Conservation (phyloP, 148 eudicot species). For the Rhododendron vialii region DNA sequence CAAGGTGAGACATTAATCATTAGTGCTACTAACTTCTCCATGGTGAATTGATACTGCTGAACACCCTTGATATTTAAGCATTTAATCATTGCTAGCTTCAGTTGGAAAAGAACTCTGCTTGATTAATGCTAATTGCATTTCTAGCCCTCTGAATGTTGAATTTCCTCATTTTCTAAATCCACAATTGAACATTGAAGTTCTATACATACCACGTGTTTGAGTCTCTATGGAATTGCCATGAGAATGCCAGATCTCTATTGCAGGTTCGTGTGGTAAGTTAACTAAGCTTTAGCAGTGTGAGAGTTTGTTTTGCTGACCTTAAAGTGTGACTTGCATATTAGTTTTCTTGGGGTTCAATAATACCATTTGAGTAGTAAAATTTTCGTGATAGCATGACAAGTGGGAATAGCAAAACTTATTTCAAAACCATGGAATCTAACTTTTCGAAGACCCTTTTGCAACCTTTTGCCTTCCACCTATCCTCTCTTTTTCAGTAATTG, state of each 20-base stretch:
- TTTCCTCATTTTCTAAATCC: neutral
- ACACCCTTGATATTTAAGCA: neutral
- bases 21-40: neutral
- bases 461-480: neutral
- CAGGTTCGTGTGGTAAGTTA: neutral
- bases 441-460: neutral
- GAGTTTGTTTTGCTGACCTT: neutral
- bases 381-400: neutral
- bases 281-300: neutral
- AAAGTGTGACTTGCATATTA: neutral
- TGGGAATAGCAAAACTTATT: neutral
- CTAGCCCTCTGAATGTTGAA: neutral
- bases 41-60: neutral
- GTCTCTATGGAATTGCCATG: neutral
- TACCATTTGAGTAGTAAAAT: neutral
- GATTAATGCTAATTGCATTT: neutral
- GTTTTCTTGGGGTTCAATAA: neutral
- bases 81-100: neutral
- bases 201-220: neutral
- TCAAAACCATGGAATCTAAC: neutral
- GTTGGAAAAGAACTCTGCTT: neutral
- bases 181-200: neutral
- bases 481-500: neutral
- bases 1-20: conserved; percentile 37
- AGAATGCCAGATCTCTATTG: neutral